Percentiles rank a stretch among this genome's conserved stretches.
These are phyloP conservation scores for Laetiporus sulphureus DNA, from an alignment of 1,284 basidiomycete genomes.

Conservation along the genomic window DNA sequence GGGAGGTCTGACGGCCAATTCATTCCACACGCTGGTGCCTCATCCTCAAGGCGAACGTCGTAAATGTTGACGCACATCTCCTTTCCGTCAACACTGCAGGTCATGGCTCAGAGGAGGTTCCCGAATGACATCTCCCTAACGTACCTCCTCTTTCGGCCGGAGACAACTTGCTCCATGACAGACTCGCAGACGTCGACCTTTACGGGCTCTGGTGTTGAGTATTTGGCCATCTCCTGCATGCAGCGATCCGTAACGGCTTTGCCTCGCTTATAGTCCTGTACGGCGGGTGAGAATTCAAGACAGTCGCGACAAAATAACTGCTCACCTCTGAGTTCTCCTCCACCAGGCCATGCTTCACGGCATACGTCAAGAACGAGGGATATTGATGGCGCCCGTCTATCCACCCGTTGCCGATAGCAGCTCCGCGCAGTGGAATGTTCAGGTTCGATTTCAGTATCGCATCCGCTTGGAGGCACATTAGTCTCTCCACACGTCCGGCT, in stretches of 20 bases:
- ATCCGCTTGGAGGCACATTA: slow-evolving; percentile 47
- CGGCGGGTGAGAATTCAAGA: no score
- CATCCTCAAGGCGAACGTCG: slow-evolving; percentile 86
- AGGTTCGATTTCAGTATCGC: slow-evolving; percentile 66
- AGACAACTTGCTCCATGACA: slow-evolving; percentile 58
- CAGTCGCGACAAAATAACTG: slow-evolving; percentile 5
- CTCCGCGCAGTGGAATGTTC: slow-evolving; percentile 61
- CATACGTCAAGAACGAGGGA: slow-evolving; percentile 86
- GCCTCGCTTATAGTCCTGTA: slow-evolving; percentile 55
- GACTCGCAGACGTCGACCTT: slow-evolving; percentile 59
- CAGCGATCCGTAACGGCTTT: slow-evolving; percentile 66
- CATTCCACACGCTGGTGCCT: slow-evolving; percentile 89
- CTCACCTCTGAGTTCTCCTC: slow-evolving; percentile 66
- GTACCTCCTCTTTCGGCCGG: slow-evolving; percentile 59
- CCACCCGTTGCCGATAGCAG: slow-evolving; percentile 97
- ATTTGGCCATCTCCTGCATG: slow-evolving; percentile 42
- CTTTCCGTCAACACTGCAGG: slow-evolving; percentile 58
- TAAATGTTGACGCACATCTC: slow-evolving; percentile 92
- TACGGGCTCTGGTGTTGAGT: slow-evolving; percentile 53
- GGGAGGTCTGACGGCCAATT: slow-evolving; percentile 94
- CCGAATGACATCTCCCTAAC: slow-evolving; percentile 19
- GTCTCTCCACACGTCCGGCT: neutral
- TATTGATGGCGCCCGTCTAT: slow-evolving; percentile 90
- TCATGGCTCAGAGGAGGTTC: neutral
- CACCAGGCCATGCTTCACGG: slow-evolving; percentile 74